phyloP scores from a whole-genome alignment of 352 stramenopile genomes.

The Phytophthora capsici region DNA sequence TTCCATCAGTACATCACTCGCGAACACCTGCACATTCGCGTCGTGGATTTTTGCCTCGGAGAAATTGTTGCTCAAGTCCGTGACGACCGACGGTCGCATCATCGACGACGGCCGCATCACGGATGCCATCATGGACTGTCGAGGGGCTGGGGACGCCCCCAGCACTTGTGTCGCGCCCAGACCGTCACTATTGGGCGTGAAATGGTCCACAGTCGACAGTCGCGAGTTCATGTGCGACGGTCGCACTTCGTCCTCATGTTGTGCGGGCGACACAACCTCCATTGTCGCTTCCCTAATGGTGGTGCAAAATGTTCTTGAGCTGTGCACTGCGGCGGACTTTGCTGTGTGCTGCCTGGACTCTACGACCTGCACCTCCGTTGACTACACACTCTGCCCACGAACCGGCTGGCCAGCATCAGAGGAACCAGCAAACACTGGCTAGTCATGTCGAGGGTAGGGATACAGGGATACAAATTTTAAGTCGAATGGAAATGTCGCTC shows the following conservation, averaged over 20 bases:
- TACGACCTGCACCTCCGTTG: not conserved
- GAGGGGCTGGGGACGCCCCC: slow-evolving; percentile 11
- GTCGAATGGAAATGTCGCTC: too few relatives aligned
- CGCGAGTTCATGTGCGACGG: slow-evolving; percentile 43
- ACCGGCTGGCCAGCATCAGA: too few relatives aligned
- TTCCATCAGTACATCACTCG: slow-evolving; percentile 76
- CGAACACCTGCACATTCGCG: slow-evolving; percentile 60
- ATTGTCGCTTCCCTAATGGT: slow-evolving; percentile 9
- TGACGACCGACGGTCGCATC: slow-evolving; percentile 58
- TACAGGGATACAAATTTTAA: too few relatives aligned
- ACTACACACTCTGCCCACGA: too few relatives aligned
- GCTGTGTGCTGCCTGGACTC: not conserved
- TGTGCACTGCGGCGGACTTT: not conserved
- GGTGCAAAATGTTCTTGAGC: slow-evolving; percentile 3
- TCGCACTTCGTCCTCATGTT: slow-evolving; percentile 21
- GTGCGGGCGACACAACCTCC: slow-evolving; percentile 19
- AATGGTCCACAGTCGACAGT: slow-evolving; percentile 32
- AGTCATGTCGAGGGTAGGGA: too few relatives aligned
- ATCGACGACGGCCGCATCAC: slow-evolving; percentile 44
- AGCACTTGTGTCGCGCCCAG: slow-evolving; percentile 17
- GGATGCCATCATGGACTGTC: slow-evolving; percentile 37
- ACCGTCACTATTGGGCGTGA: slow-evolving; percentile 4
- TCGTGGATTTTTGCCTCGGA: slow-evolving; percentile 65
- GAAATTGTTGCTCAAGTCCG: slow-evolving; percentile 67
- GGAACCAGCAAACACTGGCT: too few relatives aligned